These are phyloP conservation scores for Trichoderma breve DNA, from an alignment of 2,329 filamentous ascomycete species.

Conservation along the genomic window DNA sequence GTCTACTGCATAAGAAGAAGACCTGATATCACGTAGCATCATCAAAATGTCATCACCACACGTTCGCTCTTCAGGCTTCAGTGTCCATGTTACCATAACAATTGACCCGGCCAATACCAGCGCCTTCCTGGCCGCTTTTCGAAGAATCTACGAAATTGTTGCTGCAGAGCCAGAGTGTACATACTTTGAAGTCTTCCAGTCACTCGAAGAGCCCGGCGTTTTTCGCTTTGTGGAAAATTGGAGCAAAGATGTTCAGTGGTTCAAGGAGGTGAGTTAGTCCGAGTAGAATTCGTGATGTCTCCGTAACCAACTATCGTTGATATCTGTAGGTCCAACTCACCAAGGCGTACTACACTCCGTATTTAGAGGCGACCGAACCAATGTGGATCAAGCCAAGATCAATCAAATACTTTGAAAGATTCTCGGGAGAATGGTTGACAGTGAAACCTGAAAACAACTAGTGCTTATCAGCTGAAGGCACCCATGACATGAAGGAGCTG, in stretches of 20 bases:
- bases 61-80: background rate
- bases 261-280: background rate
- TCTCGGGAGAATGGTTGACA: background rate
- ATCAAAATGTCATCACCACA: background rate
- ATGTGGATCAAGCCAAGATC: background rate
- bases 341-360: background rate
- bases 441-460: background rate
- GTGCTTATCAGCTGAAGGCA: background rate
- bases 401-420: background rate
- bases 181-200: background rate
- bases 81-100: background rate
- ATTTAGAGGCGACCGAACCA: background rate
- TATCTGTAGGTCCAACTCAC: background rate
- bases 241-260: background rate
- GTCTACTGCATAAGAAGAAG: background rate
- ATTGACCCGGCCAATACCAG: background rate
- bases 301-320: background rate
- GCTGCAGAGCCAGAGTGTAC: background rate
- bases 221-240: background rate
- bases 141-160: background rate
- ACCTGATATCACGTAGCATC: background rate
- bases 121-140: background rate
- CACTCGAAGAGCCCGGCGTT: background rate
- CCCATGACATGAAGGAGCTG: background rate
- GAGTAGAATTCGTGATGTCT: background rate